Conservation (phyloP, 2,329 filamentous ascomycete genomes). For the Nemania sp. region DNA sequence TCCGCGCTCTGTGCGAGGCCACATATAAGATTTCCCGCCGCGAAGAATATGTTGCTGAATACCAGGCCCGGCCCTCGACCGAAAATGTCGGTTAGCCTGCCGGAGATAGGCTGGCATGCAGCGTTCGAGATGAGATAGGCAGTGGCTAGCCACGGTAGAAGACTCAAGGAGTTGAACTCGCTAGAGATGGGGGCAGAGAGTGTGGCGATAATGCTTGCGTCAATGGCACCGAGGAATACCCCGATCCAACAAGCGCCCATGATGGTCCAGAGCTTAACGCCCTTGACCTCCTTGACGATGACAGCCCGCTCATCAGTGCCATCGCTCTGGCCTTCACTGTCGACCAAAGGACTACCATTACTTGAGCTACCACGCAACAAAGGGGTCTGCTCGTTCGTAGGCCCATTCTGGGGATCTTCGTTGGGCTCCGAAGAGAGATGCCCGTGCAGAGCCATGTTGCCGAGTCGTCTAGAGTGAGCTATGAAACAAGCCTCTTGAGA, state of each 20-base stretch:
- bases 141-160: constrained; percentile 89
- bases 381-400: constrained; percentile 41
- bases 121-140: constrained; percentile 91
- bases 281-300: constrained; percentile 62
- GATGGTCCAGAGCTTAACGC: constrained; percentile 63
- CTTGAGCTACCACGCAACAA: constrained; percentile 39
- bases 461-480: neutral
- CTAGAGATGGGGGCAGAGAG: constrained; percentile 85
- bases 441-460: constrained; percentile 38
- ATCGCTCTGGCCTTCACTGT: constrained; percentile 43
- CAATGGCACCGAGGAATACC: constrained; percentile 73
- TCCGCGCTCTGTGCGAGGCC: constrained; percentile 75
- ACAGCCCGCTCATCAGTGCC: constrained; percentile 61
- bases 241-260: constrained; percentile 69
- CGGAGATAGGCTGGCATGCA: constrained; percentile 85
- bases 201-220: constrained; percentile 87
- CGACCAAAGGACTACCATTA: neutral
- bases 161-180: constrained; percentile 82
- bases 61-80: constrained; percentile 81
- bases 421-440: constrained; percentile 25
- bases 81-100: constrained; percentile 89
- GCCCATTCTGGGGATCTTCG: constrained; percentile 18
- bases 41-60: constrained; percentile 84
- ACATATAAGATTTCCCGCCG: constrained; percentile 82
- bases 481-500: neutral